Conservation (phyloP, 805 yeast genomes). For the Wickerhamiella hasegawae region DNA sequence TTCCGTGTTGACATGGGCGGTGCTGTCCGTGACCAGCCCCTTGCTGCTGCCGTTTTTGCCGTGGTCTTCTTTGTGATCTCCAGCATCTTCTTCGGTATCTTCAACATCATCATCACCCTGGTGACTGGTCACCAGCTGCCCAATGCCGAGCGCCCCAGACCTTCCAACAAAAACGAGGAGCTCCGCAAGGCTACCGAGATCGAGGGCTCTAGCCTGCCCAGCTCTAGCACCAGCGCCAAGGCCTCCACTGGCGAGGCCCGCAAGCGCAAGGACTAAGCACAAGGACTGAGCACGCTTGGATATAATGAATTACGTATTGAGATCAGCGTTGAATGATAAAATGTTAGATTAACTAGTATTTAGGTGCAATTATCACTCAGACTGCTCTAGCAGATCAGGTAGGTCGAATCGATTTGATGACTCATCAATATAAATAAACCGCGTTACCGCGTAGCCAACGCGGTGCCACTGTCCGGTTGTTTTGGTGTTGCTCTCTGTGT, state of each 20-base stretch:
- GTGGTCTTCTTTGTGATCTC: constrained; percentile 13
- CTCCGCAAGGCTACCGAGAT: too few relatives aligned
- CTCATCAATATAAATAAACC: not conserved
- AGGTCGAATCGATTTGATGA: too few relatives aligned
- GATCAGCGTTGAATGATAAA: too few relatives aligned
- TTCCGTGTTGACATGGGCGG: constrained; percentile 19
- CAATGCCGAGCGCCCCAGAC: constrained; percentile 3
- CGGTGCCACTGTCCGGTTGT: not conserved
- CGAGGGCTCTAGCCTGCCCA: not conserved
- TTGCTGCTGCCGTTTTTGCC: constrained; percentile 19
- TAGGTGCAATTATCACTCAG: too few relatives aligned
- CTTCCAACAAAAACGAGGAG: too few relatives aligned
- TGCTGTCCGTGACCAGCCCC: constrained; percentile 24
- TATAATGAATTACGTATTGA: too few relatives aligned
- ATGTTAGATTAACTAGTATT: too few relatives aligned
- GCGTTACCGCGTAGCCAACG: not conserved
- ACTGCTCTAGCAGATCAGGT: too few relatives aligned
- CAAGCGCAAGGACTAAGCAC: constrained; percentile 1
- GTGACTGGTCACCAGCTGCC: constrained; percentile 8
- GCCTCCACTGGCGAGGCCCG: constrained; percentile 1
- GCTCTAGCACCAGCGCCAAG: not conserved
- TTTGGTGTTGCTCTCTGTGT: too few relatives aligned
- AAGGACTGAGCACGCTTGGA: too few relatives aligned
- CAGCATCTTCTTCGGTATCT: constrained; percentile 16
- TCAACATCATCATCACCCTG: constrained; percentile 11